Base-by-base conservation (phyloP, 805 yeast species). In the Millerago galiae region DNA sequence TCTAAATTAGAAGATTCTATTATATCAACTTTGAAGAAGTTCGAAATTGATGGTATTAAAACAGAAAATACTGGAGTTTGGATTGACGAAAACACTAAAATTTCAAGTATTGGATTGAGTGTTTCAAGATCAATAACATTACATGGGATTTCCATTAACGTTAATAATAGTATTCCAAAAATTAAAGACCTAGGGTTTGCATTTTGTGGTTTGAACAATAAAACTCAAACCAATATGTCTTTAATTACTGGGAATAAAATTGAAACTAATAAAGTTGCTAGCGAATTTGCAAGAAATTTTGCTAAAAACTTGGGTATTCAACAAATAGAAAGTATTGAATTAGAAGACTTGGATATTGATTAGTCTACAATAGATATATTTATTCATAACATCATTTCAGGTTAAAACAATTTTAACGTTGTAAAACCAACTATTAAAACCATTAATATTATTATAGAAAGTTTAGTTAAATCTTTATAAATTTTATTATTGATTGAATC, bases 41-140 rank as follows among this genome's bases (percentile, higher is more conserved):
- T 60, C 52, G 69, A 65, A 0, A 56, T 86, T 11, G 49, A 61
- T 2, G 75, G 77, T 11, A 27, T 35, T 11, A 67, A 62, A 46
- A 83, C 86, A 1, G 76, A 71, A 14, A 75, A 88, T 51, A 91
- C 96, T 0, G 98, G 98, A 0, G 95, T 91, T 3, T 91, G 97
- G 97, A 68, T 82, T 30, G 59, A 61, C 35, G 63, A 65, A 12
- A 55, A 67, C 5, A 55, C 63, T 26, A 90, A 93, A 60, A 82
- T 93, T 27, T 90, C 95, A 1, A 84, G 96, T 18, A 75, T 95
- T 5, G 99, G 99, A 0, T 79, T 91, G 40, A 89, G 88, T 54
- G 81, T 91, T 7, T 81, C 88, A 48, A 67, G 96, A 44, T 79
- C 84, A 11, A 73, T 93, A 27, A 87, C 97, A 0, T 79, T 93